phyloP scores from a whole-genome alignment of 2,329 filamentous ascomycete genomes.

The Talaromyces sp. region DNA sequence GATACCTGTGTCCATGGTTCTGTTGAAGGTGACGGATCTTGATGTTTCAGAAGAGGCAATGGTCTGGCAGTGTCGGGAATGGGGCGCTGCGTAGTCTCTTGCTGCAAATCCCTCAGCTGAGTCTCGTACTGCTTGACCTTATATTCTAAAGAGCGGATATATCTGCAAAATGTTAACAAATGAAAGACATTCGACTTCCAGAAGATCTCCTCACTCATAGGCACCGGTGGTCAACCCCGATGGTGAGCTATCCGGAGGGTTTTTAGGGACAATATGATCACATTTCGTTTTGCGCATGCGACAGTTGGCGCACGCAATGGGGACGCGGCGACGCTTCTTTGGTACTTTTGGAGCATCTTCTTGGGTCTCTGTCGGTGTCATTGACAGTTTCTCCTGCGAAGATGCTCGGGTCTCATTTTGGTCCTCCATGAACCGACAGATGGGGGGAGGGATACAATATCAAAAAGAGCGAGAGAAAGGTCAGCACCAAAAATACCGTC shows the following conservation, averaged over 20 bases:
- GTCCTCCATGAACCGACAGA: neutral
- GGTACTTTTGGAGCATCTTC: conserved; percentile 4
- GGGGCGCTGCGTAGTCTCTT: neutral
- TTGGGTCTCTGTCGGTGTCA: neutral
- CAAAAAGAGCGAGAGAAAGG: neutral
- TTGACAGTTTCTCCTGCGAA: conserved; percentile 2
- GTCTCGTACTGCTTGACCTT: conserved; percentile 11
- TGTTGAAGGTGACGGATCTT: neutral
- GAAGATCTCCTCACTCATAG: conserved; percentile 5
- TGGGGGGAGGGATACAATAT: neutral
- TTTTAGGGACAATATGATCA: conserved; percentile 11
- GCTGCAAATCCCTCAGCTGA: conserved; percentile 2
- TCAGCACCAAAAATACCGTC: neutral
- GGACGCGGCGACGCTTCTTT: conserved; percentile 8
- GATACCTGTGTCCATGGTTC: neutral
- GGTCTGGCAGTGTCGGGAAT: neutral
- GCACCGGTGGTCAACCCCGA: conserved; percentile 1
- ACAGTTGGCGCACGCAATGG: conserved; percentile 10
- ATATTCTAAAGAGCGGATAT: conserved; percentile 10
- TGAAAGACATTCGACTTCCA: neutral
- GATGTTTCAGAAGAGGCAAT: neutral
- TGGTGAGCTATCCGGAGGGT: neutral
- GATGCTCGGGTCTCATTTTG: neutral
- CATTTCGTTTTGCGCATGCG: conserved; percentile 12
- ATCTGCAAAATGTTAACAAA: neutral